Evolutionary conservation across 148 eudicot genomes (phyloP), one percentile per base, ranked within the genome.

Genomic region (Amaranthus palmeri): DNA sequence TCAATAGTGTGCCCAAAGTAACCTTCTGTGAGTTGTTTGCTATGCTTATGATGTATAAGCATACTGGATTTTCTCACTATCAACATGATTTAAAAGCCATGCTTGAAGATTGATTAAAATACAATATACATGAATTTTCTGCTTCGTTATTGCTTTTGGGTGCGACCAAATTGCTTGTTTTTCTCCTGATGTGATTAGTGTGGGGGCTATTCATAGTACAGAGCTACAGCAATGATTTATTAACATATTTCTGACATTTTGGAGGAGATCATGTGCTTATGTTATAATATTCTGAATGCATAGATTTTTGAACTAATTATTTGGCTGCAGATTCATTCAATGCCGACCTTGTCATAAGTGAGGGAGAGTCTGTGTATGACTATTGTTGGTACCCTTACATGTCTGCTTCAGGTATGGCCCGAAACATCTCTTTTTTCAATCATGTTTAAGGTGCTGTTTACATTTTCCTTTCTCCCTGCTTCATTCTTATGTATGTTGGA

Each of bases 311-410:
- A 63, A 62, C 17, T 74, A 11, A 41, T 69, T 50, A 43, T 58
- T 40, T 64, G 70, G 70, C 41, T 81, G 83, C 90, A 86, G 98
- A 95, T 88, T 89, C 98, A 52, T 95, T 83, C 81, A 17, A 67
- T 73, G 85, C 98, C 72, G 83, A 76, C 72, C 79, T 85, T 76
- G 86, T 84, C 71, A 55, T 91, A 69, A 85, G 70, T 15, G 98
- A 88, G 80, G 98, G 98, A 65, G 98, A 95, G 80, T 79, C 98
- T 61, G 84, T 91, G n/a, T 95, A 95, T 82, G 98, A 95, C 77
- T 91, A 78, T 77, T 91, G 96, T 81, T 95, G 98, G 98, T 95
- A 95, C 72, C 98, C 98, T 2, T 80, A 74, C 83, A 95, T 95
- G 98, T 89, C 95, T 70, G 83, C 90, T 83, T 88, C 97, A 84